phyloP scores from a whole-genome alignment of 768 basidiomycete genomes.

The Psilocybe azurescens region DNA sequence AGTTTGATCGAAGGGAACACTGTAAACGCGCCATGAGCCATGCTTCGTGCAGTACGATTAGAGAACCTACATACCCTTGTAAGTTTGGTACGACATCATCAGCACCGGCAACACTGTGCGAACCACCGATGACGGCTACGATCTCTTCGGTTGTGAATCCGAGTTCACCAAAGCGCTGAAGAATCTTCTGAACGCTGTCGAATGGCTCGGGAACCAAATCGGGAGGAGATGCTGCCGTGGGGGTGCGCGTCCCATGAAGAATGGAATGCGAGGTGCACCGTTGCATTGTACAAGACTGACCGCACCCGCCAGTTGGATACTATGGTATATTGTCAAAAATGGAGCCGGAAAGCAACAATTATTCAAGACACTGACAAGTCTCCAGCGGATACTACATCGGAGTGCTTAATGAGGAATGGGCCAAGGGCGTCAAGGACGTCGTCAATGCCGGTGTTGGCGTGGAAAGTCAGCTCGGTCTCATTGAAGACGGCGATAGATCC shows the following conservation, averaged over 20 bases:
- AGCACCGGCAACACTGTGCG: conserved; percentile 26
- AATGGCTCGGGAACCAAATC: conserved; percentile 19
- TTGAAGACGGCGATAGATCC: too few relatives aligned
- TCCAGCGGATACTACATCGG: conserved; percentile 18
- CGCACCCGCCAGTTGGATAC: conserved; percentile 36
- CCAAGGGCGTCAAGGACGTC: conserved; percentile 12
- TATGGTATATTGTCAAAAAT: neutral
- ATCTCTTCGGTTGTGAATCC: conserved; percentile 39
- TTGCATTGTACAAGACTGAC: conserved; percentile 46
- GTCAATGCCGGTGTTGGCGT: conserved; percentile 15
- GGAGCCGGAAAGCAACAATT: neutral
- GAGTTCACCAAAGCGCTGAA: conserved; percentile 39
- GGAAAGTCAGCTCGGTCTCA: neutral
- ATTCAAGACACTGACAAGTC: conserved; percentile 9
- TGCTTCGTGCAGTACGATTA: neutral
- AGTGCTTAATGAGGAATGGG: conserved; percentile 11
- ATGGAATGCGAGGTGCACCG: conserved; percentile 45
- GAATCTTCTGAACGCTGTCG: conserved; percentile 33
- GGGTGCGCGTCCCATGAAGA: conserved; percentile 41
- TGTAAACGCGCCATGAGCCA: neutral
- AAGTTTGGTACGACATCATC: conserved; percentile 22
- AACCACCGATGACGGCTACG: conserved; percentile 36
- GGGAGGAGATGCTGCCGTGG: conserved; percentile 34
- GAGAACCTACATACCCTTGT: conserved; percentile 4
- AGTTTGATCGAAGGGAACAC: conserved; percentile 26